Evolutionary conservation across 2,329 filamentous ascomycete genomes (phyloP), one percentile per base, ranked within the genome.

Genomic region (Phialemoniopsis sp.): DNA sequence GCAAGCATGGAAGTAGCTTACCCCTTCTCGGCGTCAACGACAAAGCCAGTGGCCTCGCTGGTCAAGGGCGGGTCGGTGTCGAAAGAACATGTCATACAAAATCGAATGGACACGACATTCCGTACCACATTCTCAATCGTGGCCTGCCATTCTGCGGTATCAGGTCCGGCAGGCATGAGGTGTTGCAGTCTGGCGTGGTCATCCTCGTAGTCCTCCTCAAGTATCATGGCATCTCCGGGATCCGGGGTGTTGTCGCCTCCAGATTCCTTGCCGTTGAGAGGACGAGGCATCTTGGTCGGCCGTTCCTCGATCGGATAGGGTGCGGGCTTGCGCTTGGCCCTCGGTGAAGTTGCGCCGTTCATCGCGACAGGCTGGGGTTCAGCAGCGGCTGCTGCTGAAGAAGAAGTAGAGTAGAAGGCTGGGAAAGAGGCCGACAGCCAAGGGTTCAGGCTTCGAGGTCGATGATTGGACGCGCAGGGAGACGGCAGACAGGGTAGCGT

Each of bases 61-160:
- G 89, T 89, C 61, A 95, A 76, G 7, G 93, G 93, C 19, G 88
- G 72, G 53, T 98, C 93, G n/a, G 93, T 97, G 62, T 98, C 93
- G 61, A 98, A 98, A 17, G 91, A 90, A 61, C 88, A 95, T 0
- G 93, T 96, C 72, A 96, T 89, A 61, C 91, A 97, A 69, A 98
- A 98, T 50, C 95, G 87, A 55, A 98, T 97, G n/a, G 91, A 95
- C 36, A 98, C 93, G 14, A 97, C 93, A 52, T 90, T 95, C 59
- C 85, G 83, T 39, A 98, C 90, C 4, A 98, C 93, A 45, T 82
- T 85, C 63, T 96, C 90, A 44, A 97, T 95, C 1, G 90, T 96
- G 37, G 83, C 86, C 64, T 97, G 91, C 93, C 93, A 98, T 67
- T 62, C 58, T 34, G 54, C 55, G 33, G 57, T 54, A 40, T 62